Conservation (phyloP, 495 filamentous ascomycete species). For the Astrothelium subdiscretum region DNA sequence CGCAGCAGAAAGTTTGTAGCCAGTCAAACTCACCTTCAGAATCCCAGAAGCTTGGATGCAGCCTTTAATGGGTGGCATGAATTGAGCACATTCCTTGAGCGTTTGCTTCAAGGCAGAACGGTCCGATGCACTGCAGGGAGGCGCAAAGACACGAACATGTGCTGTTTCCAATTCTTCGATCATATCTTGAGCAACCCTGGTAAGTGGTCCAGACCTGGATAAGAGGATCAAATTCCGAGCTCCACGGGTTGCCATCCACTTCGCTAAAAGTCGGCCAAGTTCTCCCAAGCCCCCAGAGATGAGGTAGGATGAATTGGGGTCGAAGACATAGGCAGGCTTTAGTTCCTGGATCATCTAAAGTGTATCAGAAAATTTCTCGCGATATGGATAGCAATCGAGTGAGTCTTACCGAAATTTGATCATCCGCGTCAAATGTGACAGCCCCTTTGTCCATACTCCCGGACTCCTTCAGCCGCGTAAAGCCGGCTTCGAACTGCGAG, state of each 20-base stretch:
- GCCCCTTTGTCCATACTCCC: background rate
- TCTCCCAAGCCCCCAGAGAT: constrained; percentile 37
- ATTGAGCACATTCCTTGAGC: background rate
- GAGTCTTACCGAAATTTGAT: background rate
- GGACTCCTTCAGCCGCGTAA: background rate
- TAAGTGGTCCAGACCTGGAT: background rate
- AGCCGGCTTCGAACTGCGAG: background rate
- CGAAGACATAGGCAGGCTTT: background rate
- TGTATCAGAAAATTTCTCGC: background rate
- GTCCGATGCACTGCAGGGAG: background rate
- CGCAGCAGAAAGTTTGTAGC: background rate
- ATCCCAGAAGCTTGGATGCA: constrained; percentile 6
- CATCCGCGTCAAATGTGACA: background rate
- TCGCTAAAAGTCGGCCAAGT: constrained; percentile 19
- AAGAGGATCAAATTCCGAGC: constrained; percentile 3
- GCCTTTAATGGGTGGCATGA: constrained; percentile 30
- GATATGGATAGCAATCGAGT: background rate
- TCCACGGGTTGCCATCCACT: background rate
- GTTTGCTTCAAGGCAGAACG: background rate
- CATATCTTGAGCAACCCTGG: background rate
- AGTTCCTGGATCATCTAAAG: background rate
- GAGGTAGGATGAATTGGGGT: constrained; percentile 26
- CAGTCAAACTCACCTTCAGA: background rate
- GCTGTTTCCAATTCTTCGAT: background rate
- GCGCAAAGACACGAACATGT: background rate